phyloP scores from a whole-genome alignment of 1,284 basidiomycete species.

The Agroathelia rolfsii region DNA sequence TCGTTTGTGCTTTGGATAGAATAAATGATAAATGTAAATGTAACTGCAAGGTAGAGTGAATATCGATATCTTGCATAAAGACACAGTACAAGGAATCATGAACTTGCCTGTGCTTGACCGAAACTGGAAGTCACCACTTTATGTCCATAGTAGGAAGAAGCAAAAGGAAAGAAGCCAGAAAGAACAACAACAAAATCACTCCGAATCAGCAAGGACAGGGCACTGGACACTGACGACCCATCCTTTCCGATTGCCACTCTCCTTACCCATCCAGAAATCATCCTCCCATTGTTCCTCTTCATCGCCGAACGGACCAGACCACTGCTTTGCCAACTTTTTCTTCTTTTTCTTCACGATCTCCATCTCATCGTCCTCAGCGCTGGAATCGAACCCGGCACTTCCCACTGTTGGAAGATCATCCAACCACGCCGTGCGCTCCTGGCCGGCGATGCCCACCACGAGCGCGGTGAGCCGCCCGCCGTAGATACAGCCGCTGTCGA shows the following conservation, averaged over 20 bases:
- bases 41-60: too few relatives aligned
- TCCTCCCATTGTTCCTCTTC: slow-evolving; percentile 12
- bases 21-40: too few relatives aligned
- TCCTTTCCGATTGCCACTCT: slow-evolving; percentile 22
- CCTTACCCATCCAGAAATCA: slow-evolving; percentile 20
- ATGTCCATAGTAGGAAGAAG: too few relatives aligned
- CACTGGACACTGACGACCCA: slow-evolving; percentile 25
- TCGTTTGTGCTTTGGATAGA: too few relatives aligned
- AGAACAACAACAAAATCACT: too few relatives aligned
- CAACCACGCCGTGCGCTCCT: slow-evolving; percentile 3
- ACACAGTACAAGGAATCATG: too few relatives aligned
- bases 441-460: slow-evolving; percentile 30
- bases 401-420: too few relatives aligned
- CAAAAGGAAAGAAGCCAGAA: too few relatives aligned
- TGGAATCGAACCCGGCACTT: neutral
- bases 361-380: slow-evolving; percentile 15
- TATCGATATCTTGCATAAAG: too few relatives aligned
- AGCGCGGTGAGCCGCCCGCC: slow-evolving; percentile 44
- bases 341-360: slow-evolving; percentile 17
- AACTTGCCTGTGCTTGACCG: too few relatives aligned
- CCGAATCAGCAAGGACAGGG: too few relatives aligned
- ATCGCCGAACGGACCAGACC: slow-evolving; percentile 6
- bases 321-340: slow-evolving; percentile 13
- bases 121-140: too few relatives aligned
- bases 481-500: slow-evolving; percentile 75